These are phyloP conservation scores for Hibiscus tridactylites DNA, from an alignment of 345 rosid species.

Conservation along the genomic window DNA sequence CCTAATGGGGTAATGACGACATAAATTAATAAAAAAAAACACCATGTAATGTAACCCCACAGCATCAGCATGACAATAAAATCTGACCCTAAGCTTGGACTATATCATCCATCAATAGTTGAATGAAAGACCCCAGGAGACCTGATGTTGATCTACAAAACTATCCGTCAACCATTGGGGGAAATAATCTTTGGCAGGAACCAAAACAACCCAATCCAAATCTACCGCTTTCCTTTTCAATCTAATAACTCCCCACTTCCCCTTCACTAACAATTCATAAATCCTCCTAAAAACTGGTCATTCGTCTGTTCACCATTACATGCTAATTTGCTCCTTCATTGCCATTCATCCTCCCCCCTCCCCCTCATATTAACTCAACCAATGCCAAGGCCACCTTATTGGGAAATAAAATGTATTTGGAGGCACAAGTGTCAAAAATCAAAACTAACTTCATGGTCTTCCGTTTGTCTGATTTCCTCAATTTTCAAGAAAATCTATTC, in stretches of 20 bases:
- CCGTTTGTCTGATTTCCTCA: conserved; percentile 1
- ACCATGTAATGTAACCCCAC: too few species aligned
- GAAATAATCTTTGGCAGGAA: background rate
- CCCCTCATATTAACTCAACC: background rate
- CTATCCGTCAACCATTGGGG: background rate
- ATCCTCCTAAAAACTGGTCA: background rate
- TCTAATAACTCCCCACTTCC: background rate
- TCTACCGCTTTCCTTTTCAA: background rate
- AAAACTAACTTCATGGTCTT: background rate
- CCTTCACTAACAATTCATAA: background rate
- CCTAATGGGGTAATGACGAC: background rate
- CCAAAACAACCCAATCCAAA: background rate
- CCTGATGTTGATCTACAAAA: background rate
- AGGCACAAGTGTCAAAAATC: background rate
- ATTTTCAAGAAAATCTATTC: background rate
- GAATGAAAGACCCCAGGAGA: background rate
- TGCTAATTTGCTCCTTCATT: background rate
- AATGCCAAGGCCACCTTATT: conserved; percentile 16
- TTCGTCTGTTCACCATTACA: background rate
- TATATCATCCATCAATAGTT: background rate
- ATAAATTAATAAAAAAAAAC: background rate
- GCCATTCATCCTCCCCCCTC: background rate
- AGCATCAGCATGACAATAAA: background rate
- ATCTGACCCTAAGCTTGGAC: background rate
- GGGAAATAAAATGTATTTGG: conserved; percentile 3